phyloP scores from a whole-genome alignment of 176 grass and related monocot species.

The Rhynchospora pubera region DNA sequence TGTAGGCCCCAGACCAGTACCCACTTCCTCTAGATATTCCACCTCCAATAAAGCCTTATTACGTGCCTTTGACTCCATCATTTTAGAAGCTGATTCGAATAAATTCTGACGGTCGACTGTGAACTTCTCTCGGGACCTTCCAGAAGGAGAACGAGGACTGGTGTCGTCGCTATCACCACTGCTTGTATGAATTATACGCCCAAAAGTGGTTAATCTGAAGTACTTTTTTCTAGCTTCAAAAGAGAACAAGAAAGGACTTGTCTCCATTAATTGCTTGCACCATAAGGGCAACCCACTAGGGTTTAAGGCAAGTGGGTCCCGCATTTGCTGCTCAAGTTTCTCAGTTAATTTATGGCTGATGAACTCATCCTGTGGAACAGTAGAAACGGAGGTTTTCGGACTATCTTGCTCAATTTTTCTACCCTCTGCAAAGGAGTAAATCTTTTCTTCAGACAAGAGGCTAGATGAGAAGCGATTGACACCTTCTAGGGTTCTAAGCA shows the following conservation, averaged over 20 bases:
- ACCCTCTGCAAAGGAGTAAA: slow-evolving; percentile 53
- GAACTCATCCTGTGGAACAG: slow-evolving; percentile 72
- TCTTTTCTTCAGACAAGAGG: slow-evolving; percentile 48
- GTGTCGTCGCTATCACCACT: slow-evolving; percentile 34
- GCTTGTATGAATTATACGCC: slow-evolving; percentile 41
- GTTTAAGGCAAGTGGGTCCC: slow-evolving; percentile 60
- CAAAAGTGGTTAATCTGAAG: slow-evolving; percentile 75
- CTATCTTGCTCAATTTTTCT: slow-evolving; percentile 47
- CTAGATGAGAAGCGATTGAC: slow-evolving; percentile 61
- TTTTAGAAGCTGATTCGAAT: slow-evolving; percentile 64
- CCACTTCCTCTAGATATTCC: slow-evolving; percentile 85
- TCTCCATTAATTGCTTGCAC: slow-evolving; percentile 72
- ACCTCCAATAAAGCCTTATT: slow-evolving; percentile 69
- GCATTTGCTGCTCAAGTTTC: slow-evolving; percentile 98
- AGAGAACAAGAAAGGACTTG: slow-evolving; percentile 97
- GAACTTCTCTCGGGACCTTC: slow-evolving; percentile 55
- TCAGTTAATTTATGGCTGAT: slow-evolving; percentile 76
- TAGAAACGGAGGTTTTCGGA: slow-evolving; percentile 45
- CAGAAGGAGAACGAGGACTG: slow-evolving; percentile 17
- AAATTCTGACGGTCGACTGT: slow-evolving; percentile 73
- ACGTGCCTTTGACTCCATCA: slow-evolving; percentile 71
- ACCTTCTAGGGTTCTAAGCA: slow-evolving; percentile 78
- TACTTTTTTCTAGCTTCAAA: slow-evolving; percentile 90
- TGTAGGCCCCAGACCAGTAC: slow-evolving; percentile 78
- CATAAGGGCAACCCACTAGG: slow-evolving; percentile 70